These are phyloP conservation scores for Didymella glomerata DNA, from an alignment of 2,329 filamentous ascomycete species.

Conservation along the genomic window DNA sequence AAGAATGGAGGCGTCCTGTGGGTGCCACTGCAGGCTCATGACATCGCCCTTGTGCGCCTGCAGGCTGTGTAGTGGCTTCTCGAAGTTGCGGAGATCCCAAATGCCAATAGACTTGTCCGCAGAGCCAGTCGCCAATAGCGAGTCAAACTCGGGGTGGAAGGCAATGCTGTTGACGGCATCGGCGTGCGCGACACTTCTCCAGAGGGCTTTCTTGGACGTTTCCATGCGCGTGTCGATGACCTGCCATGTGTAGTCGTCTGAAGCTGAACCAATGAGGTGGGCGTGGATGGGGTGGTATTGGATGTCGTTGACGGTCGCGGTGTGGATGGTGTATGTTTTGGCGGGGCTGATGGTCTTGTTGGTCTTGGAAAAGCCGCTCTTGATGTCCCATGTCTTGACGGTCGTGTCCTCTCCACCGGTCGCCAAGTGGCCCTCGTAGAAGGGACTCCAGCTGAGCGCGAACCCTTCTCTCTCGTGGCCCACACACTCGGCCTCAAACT, in stretches of 20 bases:
- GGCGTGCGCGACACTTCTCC: slow-evolving; percentile 77
- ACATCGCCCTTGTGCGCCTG: slow-evolving; percentile 90
- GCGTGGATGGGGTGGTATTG: slow-evolving; percentile 90
- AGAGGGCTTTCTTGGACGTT: slow-evolving; percentile 71
- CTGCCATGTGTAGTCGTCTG: slow-evolving; percentile 92
- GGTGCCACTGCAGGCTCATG: slow-evolving; percentile 94
- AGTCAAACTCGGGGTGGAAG: slow-evolving; percentile 92
- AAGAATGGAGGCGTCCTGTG: slow-evolving; percentile 84
- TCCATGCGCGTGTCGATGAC: slow-evolving; percentile 84
- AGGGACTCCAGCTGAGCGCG: slow-evolving; percentile 90
- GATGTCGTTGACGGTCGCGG: slow-evolving; percentile 93
- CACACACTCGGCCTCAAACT: slow-evolving; percentile 82
- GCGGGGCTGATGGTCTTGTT: slow-evolving; percentile 75
- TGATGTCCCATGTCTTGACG: slow-evolving; percentile 92
- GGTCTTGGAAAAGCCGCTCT: slow-evolving; percentile 70
- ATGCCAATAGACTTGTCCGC: slow-evolving; percentile 94
- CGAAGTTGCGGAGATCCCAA: slow-evolving; percentile 93
- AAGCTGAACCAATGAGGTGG: slow-evolving; percentile 85
- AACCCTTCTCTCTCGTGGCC: slow-evolving; percentile 92
- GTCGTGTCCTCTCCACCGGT: slow-evolving; percentile 93
- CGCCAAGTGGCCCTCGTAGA: slow-evolving; percentile 79
- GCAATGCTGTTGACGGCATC: slow-evolving; percentile 97
- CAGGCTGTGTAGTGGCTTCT: slow-evolving; percentile 86
- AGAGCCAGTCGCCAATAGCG: slow-evolving; percentile 88
- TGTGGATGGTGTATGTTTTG: slow-evolving; percentile 85